These are phyloP conservation scores for Styphnolobium japonicum DNA, from an alignment of 306 rosid genomes.

Conservation along the genomic window DNA sequence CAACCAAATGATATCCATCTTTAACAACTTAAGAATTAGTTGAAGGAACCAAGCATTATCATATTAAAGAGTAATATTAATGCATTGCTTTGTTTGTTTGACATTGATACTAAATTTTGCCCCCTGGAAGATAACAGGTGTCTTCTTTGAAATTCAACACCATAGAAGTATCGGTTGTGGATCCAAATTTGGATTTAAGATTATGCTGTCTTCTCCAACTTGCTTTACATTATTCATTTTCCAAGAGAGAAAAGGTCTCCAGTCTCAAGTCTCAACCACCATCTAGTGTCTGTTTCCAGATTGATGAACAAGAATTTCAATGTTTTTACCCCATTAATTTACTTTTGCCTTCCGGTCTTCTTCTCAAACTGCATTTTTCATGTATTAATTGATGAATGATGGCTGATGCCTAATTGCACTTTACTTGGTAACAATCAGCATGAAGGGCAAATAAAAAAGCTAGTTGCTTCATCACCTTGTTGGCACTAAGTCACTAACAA, in stretches of 20 bases:
- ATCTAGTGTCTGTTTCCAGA: not conserved
- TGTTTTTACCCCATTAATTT: not conserved
- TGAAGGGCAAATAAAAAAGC: not conserved
- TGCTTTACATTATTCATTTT: constrained; percentile 1
- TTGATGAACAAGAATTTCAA: not conserved
- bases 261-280: not conserved
- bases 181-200: not conserved
- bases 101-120: not conserved
- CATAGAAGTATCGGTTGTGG: not conserved
- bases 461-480: constrained; percentile 1
- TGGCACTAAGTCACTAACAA: not conserved
- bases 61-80: not conserved
- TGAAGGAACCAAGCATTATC: not conserved
- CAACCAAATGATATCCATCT: not conserved
- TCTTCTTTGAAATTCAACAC: not conserved
- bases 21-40: not conserved
- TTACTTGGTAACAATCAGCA: not conserved
- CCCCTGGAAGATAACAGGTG: not conserved
- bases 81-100: not conserved
- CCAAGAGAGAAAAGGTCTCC: not conserved
- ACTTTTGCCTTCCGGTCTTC: not conserved
- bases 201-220: not conserved
- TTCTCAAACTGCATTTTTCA: constrained; percentile 4
- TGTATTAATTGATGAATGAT: not conserved
- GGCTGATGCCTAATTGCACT: not conserved